A percentile compares a stretch with the other conserved stretches of the same genome.
phyloP scores from a whole-genome alignment of 352 stramenopile species.

The Globisporangium orthogonon region DNA sequence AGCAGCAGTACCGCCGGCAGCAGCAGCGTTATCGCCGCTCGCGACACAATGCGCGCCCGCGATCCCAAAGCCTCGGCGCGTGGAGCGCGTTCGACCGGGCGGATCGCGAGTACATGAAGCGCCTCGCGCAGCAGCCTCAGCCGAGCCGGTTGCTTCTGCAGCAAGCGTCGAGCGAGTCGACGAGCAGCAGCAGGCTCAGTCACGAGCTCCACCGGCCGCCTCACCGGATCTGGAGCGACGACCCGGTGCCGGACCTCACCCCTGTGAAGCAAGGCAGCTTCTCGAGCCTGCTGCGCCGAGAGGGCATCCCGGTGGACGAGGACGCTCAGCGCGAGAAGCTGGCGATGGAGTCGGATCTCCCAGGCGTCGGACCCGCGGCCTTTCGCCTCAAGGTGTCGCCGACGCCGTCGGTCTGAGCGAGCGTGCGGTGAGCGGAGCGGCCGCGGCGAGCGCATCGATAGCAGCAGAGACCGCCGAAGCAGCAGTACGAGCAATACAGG shows the following conservation, averaged over 20 bases:
- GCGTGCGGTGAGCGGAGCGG: background rate
- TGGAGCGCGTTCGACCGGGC: slow-evolving; percentile 43
- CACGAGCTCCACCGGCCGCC: slow-evolving; percentile 1
- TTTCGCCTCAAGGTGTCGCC: slow-evolving; percentile 14
- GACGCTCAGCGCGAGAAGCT: slow-evolving; percentile 26
- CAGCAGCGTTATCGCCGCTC: slow-evolving; percentile 10
- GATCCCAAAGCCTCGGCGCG: background rate
- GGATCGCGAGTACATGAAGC: slow-evolving; percentile 39
- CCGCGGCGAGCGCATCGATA: background rate
- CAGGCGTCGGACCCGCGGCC: slow-evolving; percentile 19
- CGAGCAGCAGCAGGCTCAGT: background rate
- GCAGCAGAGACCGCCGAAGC: background rate
- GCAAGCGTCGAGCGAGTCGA: background rate
- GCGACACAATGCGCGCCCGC: slow-evolving; percentile 6
- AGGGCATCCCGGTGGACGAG: slow-evolving; percentile 43
- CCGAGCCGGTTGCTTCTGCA: slow-evolving; percentile 1
- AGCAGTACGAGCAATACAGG: too few relatives aligned
- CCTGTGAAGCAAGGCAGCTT: slow-evolving; percentile 36
- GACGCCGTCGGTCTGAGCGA: background rate
- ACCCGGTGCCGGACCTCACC: slow-evolving; percentile 23
- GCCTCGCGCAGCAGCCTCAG: slow-evolving; percentile 16
- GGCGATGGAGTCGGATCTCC: slow-evolving; percentile 30
- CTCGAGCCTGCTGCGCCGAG: slow-evolving; percentile 30
- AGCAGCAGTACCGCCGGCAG: background rate
- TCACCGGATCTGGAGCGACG: background rate